Evolutionary conservation across 352 stramenopile species (phyloP).

Genomic region (Globisporangium irregulare): DNA sequence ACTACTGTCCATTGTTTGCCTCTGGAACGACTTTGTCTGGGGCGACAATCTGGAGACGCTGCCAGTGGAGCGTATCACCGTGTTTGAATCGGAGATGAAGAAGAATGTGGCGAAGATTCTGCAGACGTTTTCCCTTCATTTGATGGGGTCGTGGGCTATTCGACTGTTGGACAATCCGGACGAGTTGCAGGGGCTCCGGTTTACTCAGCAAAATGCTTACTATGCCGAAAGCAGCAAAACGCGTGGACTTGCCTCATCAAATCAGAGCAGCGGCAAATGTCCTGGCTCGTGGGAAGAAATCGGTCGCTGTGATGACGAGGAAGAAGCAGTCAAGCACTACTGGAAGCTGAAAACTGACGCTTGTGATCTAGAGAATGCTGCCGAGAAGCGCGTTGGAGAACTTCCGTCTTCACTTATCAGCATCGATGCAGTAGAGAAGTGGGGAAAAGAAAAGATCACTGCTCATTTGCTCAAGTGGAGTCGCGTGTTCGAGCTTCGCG

Average conservation of each 20-base stretch:
- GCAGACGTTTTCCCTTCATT: conserved; percentile 48
- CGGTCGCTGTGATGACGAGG: conserved; percentile 19
- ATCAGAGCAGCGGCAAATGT: background rate
- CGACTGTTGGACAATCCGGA: conserved; percentile 43
- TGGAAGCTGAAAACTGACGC: conserved; percentile 39
- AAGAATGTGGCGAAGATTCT: conserved; percentile 61
- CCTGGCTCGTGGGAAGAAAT: background rate
- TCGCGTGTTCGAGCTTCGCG: conserved; percentile 38
- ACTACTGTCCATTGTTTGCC: conserved; percentile 62
- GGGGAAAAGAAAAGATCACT: conserved; percentile 25
- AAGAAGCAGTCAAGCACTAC: conserved; percentile 33
- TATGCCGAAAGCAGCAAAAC: conserved; percentile 53
- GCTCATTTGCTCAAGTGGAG: conserved; percentile 47
- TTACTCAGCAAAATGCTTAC: conserved; percentile 73
- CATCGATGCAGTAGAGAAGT: conserved; percentile 29
- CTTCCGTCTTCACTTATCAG: conserved; percentile 13
- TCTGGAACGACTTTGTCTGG: conserved; percentile 83
- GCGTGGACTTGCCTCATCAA: conserved; percentile 11
- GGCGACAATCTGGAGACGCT: conserved; percentile 47
- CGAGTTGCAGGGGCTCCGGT: conserved; percentile 42
- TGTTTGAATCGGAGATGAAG: conserved; percentile 64
- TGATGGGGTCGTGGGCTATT: conserved; percentile 56
- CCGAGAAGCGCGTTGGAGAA: background rate
- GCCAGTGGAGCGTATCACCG: conserved; percentile 43
- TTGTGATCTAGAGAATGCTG: conserved; percentile 2